Evolutionary conservation across 306 rosid genomes (phyloP), one percentile per base, ranked within the genome.

Genomic region (Ormosia semicastrata): DNA sequence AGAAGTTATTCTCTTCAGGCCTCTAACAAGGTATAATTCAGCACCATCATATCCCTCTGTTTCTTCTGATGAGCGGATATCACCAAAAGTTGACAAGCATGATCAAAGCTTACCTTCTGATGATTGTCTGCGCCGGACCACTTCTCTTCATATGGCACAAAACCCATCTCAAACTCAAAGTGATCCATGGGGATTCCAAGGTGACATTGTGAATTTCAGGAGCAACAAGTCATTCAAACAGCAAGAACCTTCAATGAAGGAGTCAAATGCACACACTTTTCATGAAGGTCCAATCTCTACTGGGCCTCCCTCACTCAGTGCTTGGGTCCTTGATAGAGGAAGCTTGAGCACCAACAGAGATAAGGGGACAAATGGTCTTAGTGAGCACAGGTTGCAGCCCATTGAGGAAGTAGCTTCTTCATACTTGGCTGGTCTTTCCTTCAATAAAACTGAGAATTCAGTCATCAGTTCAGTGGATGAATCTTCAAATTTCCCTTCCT

Each of bases 261-360:
- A 89, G 77, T 53, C 93, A 37, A 73, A 37, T 43, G 54, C 50
- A 41, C 86, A 72, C 73, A 81, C 82, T 11, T 81, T 56, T 36
- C 63, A 86, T 11, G 94, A 88, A 67, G 77, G 81, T 36, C 86
- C 85, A 41, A 84, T 92, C 77, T 58, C 89, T 2, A 86, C 97
- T 29, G 98, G 99, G 24, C 98, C 94, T 82, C 99, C 99, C 7
- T 96, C 98, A 0, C 98, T 96, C 49, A 93, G 30, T 84, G 98
- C 93, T 73, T 96, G 99, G 99, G 97, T 96, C 71, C 89, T 96
- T 47, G 88, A 87, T 39, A 47, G 49, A 57, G 94, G 75, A 77
- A 86, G 85, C 73, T 84, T 82, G 24, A 85, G 77, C 90, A 65
- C 64, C 41, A 81, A 75, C 59, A 87, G 57, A 68, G 92, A 88